Evolutionary conservation across 495 filamentous ascomycete species (phyloP), one percentile per base, ranked within the genome.

Genomic region (Podospora sp.): DNA sequence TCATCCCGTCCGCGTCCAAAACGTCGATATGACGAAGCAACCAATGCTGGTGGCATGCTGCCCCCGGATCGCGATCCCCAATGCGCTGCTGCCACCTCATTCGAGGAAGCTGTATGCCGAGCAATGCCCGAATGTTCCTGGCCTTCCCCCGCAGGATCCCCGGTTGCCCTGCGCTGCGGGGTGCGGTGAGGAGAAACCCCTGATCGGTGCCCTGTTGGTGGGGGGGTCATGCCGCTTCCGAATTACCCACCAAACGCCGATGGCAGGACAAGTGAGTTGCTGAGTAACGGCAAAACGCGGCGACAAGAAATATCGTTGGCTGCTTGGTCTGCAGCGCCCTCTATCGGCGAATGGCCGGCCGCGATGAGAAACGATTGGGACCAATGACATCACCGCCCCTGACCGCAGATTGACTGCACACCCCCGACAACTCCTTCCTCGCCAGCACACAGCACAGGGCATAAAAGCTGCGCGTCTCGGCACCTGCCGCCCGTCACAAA

Each of bases 351-450:
- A 22, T 50, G 26, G 64, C 27, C n/a, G 63, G 20, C 52, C 6
- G 2, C 9, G 52, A 55, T 9, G 52, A 26, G 52, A 59, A 1
- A 16, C 9, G 22, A 22, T 16, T n/a, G 9, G 52, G 26, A 8
- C 61, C 61, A 63, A 63, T 63, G 49, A 63, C 49, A 53, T 63
- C 61, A 63, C 61, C 49, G 25, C 49, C 14, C 22, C 22, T 33
- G 56, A 25, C 49, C 40, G 18, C 21, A 14, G 46, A 53, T 63
- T n/a, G 20, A 50, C 14, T 26, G n/a, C 53, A 6, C 20, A 2
- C 24, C 1, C 2, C 14, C 25, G 24, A n/a, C 8, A 6, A 9
- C 24, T 26, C 52, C 52, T 55, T 26, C 21, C 21, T 26, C 24
- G 21, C 21, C 20, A 55, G 20, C 24, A 22, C 52, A 55, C 52